Evolutionary conservation across 306 rosid species (phyloP).

Genomic region (Mimosa bimucronata): DNA sequence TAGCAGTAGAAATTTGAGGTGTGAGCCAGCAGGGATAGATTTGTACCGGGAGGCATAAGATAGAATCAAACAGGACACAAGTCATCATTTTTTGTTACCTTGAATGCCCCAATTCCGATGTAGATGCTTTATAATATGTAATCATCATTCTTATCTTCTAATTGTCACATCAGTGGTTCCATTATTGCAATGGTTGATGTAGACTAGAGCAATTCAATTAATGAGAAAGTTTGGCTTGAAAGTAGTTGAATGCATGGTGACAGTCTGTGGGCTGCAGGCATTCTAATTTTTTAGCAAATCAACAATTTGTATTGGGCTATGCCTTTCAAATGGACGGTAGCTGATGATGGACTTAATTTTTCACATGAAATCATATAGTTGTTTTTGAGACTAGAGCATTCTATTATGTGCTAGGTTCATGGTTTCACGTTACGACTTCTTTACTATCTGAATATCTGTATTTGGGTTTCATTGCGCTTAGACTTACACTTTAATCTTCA

Average conservation of each 20-base stretch:
- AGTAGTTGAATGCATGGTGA: no score
- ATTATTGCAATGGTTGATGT: background rate
- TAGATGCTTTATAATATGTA: background rate
- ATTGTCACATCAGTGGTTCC: background rate
- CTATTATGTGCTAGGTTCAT: no score
- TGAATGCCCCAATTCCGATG: constrained; percentile 3
- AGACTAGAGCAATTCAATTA: background rate
- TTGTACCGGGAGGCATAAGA: background rate
- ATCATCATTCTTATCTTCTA: background rate
- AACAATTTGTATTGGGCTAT: no score
- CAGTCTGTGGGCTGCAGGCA: no score
- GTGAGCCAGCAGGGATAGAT: background rate
- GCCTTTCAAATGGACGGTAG: no score
- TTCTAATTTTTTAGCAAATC: no score
- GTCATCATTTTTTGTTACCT: constrained; percentile 11
- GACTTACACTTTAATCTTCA: background rate
- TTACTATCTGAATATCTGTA: background rate
- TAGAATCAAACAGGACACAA: background rate
- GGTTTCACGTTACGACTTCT: no score
- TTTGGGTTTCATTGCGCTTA: background rate
- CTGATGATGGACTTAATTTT: no score
- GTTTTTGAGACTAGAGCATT: no score
- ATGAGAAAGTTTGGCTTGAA: background rate
- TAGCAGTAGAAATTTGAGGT: background rate
- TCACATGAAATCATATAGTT: no score